phyloP scores from a whole-genome alignment of 108 stramenopile genomes.

The Pseudonitzschia multiseries region DNA sequence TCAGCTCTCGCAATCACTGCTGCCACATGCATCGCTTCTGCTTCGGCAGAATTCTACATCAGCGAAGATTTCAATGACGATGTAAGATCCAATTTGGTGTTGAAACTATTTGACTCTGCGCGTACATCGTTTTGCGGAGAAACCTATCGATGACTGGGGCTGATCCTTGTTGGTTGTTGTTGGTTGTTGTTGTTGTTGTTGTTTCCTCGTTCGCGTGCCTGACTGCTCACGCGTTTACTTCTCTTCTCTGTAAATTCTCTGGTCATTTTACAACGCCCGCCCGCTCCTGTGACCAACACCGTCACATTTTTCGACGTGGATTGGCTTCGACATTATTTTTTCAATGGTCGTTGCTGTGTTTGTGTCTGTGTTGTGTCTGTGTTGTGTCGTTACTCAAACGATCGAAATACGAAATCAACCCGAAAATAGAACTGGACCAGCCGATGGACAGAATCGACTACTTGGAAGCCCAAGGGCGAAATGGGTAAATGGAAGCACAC shows the following conservation, averaged over 20 bases:
- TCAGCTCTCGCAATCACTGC: conserved; percentile 47
- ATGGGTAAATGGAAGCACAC: conserved; percentile 95
- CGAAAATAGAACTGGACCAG: conserved; percentile 63
- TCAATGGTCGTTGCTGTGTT: too few relatives aligned
- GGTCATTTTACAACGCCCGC: not conserved
- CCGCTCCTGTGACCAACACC: too few relatives aligned
- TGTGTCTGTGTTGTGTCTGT: too few relatives aligned
- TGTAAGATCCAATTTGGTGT: conserved; percentile 40
- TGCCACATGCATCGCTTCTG: conserved; percentile 48
- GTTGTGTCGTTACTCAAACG: too few relatives aligned
- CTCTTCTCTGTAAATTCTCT: not conserved
- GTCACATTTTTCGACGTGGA: too few relatives aligned
- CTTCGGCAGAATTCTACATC: conserved; percentile 66
- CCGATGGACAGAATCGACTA: conserved; percentile 91
- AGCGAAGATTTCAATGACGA: conserved; percentile 91
- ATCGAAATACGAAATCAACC: not conserved
- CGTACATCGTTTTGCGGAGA: too few relatives aligned
- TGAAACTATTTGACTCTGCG: not conserved
- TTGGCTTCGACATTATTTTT: too few relatives aligned
- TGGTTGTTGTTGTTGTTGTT: too few relatives aligned
- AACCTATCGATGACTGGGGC: too few relatives aligned
- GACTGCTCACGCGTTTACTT: not conserved
- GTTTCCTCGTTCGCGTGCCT: not conserved
- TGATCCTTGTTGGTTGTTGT: too few relatives aligned
- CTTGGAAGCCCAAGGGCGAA: conserved; percentile 92